These are phyloP conservation scores for Amauroascus verrucosus DNA, from an alignment of 2,329 filamentous ascomycete genomes.

Conservation along the genomic window DNA sequence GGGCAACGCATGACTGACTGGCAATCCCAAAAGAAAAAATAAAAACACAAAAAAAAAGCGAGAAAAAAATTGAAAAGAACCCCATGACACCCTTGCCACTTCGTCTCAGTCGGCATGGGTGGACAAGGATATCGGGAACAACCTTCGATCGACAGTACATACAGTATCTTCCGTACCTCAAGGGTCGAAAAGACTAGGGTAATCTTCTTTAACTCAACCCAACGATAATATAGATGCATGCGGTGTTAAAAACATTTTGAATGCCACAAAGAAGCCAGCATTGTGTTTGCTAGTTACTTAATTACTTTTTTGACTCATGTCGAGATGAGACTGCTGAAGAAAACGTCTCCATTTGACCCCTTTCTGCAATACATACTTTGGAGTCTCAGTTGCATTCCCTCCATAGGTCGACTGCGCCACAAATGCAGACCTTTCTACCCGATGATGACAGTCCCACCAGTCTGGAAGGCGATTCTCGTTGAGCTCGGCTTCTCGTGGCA, in stretches of 20 bases:
- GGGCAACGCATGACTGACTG: neutral
- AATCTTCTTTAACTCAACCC: neutral
- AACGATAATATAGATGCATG: neutral
- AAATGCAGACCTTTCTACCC: neutral
- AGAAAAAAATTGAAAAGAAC: too few species aligned
- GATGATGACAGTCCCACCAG: neutral
- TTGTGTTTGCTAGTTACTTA: neutral
- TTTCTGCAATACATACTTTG: too few species aligned
- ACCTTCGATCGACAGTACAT: neutral
- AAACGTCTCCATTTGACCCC: too few species aligned
- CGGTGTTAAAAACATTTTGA: neutral
- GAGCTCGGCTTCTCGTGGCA: neutral
- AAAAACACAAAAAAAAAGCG: neutral
- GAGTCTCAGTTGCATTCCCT: neutral
- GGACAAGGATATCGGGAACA: neutral
- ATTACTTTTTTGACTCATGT: neutral
- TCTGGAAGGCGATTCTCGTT: neutral
- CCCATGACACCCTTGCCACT: neutral
- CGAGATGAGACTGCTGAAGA: too few species aligned
- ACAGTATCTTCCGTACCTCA: neutral
- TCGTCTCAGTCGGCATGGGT: neutral
- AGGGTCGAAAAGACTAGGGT: neutral
- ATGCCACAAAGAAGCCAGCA: neutral
- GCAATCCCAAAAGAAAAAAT: too few species aligned
- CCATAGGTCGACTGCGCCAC: neutral